Conservation (phyloP, 2,329 filamentous ascomycete species). For the Aspergillus terreus region DNA sequence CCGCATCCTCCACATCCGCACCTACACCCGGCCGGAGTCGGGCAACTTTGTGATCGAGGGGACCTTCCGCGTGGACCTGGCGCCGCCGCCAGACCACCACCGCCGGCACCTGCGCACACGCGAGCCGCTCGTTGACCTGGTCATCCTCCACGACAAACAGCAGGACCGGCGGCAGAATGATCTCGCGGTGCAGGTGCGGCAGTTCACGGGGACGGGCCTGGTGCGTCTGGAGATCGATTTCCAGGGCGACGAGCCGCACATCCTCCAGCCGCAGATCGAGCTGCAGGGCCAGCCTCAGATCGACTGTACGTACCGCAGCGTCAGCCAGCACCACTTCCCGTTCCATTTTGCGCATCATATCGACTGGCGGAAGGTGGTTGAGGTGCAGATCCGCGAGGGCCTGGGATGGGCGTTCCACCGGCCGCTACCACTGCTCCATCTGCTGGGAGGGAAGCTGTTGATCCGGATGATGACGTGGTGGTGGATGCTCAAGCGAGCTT, state of each 20-base stretch:
- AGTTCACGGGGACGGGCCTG: constrained; percentile 8
- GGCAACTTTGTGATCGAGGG: constrained; percentile 14
- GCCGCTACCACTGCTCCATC: constrained; percentile 9
- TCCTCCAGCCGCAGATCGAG: constrained; percentile 14
- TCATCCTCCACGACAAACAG: constrained; percentile 8
- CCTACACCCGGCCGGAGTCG: constrained; percentile 4
- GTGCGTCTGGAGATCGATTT: constrained; percentile 14
- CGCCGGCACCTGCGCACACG: constrained; percentile 5
- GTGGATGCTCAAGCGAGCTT: constrained; percentile 6
- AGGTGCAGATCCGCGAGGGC: constrained; percentile 15
- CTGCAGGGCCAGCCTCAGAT: constrained; percentile 14
- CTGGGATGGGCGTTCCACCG: constrained; percentile 13
- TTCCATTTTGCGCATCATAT: constrained; percentile 17
- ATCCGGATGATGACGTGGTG: constrained; percentile 14
- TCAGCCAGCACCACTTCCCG: constrained; percentile 18
- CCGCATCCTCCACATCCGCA: constrained; percentile 6
- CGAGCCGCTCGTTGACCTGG: constrained; percentile 11
- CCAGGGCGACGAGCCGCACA: constrained; percentile 8
- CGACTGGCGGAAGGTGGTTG: constrained; percentile 15
- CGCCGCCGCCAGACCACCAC: constrained; percentile 3
- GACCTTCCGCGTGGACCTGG: constrained; percentile 9
- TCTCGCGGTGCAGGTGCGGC: constrained; percentile 10
- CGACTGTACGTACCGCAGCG: constrained; percentile 14
- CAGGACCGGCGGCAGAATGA: constrained; percentile 8
- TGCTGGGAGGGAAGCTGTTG: constrained; percentile 8